Evolutionary conservation across 305 asterid species (phyloP), one percentile per base, ranked within the genome.

Genomic region (Rubia peregrina): DNA sequence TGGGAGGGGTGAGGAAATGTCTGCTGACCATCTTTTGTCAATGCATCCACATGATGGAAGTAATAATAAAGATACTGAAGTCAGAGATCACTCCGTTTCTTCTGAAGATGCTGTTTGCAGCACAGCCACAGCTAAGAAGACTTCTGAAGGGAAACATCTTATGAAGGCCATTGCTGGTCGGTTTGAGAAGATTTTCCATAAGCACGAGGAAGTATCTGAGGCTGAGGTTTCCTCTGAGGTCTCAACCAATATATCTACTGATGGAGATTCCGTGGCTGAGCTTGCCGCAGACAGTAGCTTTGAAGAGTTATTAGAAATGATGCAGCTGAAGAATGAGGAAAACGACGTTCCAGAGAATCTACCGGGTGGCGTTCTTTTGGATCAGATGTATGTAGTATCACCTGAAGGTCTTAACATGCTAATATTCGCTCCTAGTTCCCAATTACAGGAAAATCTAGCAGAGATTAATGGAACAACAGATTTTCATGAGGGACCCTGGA

Each of bases 161-260:
- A 79, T 89, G 75, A 91, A 87, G 77, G 44, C 88, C 36, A 82
- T 94, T 62, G 99, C 96, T 72, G 86, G 86, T 76, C 85, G 96
- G 70, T 78, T 94, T 74, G 96, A 90, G 49, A 95, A 89, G 65
- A 87, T 94, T 33, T 94, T 94, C 71, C 87, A 82, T 79, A 88
- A 84, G 80, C 85, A 78, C 73, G 84, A 75, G 73, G 99, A 85
- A 75, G 75, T 76, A 55, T 75, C 81, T 59, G 95, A 91, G 49
- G 64, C 75, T 51, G 67, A 87, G 51, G 96, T 85, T 61, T 71
- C 74, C 48, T 68, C 84, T 51, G 93, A 88, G 75, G 74, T 75
- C 65, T 75, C 72, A 6, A 83, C 83, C 76, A 73, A 84, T 1
- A 73, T 44, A 36, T 51, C 59, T 51, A 77, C 57, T 71, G 64